Base-by-base conservation (phyloP, 163 green algal species). In the Prototheca wickerhamii region DNA sequence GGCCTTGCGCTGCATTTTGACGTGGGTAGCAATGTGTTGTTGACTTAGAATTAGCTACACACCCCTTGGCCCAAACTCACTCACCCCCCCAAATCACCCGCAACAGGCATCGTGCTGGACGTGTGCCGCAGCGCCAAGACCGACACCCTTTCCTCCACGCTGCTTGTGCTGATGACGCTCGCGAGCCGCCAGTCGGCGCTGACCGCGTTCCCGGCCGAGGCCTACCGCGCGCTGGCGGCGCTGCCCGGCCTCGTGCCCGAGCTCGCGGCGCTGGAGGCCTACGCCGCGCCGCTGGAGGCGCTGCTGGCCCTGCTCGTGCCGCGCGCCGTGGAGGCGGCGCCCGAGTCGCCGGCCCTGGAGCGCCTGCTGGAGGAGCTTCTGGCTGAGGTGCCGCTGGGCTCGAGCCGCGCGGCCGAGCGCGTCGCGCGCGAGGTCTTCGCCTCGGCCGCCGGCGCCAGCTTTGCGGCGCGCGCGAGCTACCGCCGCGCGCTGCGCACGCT, bases 231-330 rank as follows among this genome's bases (percentile, higher is more conserved):
- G n/a, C n/a, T n/a, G n/a, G n/a, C n/a, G n/a, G n/a, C n/a, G n/a
- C n/a, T n/a, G n/a, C n/a, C n/a, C 17, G 53, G 29, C 17, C 53
- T 44, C 32, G 42, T 72, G 32, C 28, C 60, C 56, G 49, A 71
- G 4, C 60, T 61, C 15, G 52, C 87, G 34, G 71, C 86, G 59
- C 50, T 90, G 52, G 56, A 87, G 44, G 70, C 78, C 0, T 75
- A 87, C 62, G 52, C 57, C 3, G 70, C 71, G 43, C 74, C 80
- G 66, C 61, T 74, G 40, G 18, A 60, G 30, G 50, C 26, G 8
- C 44, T 82, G 44, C 21, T 71, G 33, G 31, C 50, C 46, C 15
- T 54, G 4, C 26, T 70, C 20, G 3, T 20, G 28, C 42, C 72
- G 15, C 30, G 60, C 6, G 28, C 51, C 0, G 32, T 25, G 6